Evolutionary conservation across 306 rosid species (phyloP), one percentile per base, ranked within the genome.

Genomic region (Prunus davidiana): DNA sequence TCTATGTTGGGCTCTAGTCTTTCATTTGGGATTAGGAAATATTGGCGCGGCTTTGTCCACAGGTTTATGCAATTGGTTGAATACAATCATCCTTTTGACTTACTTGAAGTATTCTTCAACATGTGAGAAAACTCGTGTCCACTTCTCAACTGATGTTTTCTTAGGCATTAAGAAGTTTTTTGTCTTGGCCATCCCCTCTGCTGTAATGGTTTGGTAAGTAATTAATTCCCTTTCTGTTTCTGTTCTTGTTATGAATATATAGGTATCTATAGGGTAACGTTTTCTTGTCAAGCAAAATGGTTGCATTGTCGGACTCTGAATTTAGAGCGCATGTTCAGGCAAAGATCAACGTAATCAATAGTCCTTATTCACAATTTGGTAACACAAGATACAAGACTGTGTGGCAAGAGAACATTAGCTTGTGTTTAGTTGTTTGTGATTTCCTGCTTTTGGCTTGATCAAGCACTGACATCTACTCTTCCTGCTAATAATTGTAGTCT

Each of bases 171-270:
- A 71, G 13, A 67, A 80, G 56, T 93, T 90, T 78, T 69, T 86
- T 77, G 77, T 74, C 0, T 67, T 87, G 49, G 94, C 89, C 24
- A 28, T 85, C 5, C 96, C 96, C 0, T 83, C 94, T 15, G 93
- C 97, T 2, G 70, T 75, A 0, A 93, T 90, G 96, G 50, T 81
- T 71, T 90, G 97, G 97, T 90, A 83, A 2, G 41, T 34, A 34
- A 85, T 6, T 67, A 12, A 47, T 30, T 54, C 22, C 24, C 22
- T 12, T 54, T 24, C 41, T 34, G 61, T 2, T 15, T 11, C 11
- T 43, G 0, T 30, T 11, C 3, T 32, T 3, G 5, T 24, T n/a
- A 13, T 12, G 9, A n/a, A 50, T 50, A 13, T 10, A 4, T 50
- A 5, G 3, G 5, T 22, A 55, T 55, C 8, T 34, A 34, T 34